Base-by-base conservation (phyloP, 169 alveolate species). In the Theileria orientalis region DNA sequence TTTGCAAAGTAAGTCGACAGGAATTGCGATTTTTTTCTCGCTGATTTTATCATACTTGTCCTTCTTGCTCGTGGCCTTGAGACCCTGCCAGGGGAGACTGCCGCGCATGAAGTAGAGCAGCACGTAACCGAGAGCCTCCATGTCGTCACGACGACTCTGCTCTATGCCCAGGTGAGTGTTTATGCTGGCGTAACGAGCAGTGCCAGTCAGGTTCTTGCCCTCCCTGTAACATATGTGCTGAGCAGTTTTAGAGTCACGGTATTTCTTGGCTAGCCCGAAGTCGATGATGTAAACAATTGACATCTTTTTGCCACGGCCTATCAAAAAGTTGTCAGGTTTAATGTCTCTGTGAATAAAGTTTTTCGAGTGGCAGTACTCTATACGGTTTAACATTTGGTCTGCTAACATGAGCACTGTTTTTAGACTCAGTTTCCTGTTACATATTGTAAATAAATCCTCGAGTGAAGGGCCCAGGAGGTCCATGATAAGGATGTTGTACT, bases 101-200 rank as follows among this genome's bases (percentile, higher is more conserved):
- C 99, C 99, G 63, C 98, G 91, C 71, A 96, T 93, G 90, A 98
- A 97, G 92, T 96, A 96, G 94, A 97, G 94, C 56, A 98, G 92
- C 29, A 96, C 99, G 89, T 97, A 97, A 11, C 99, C 99, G 19
- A 97, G 91, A 49, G 99, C 98, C 90, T 98, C 99, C 69, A 98
- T 88, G 85, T 98, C 99, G 82, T 98, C 99, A 60, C 99, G 92
- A 21, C 98, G 92, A 67, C 96, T 90, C 87, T 97, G 98, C 76
- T 97, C 99, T 54, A 97, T 96, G 46, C 99, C 99, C 90, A 97
- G 85, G 90, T 98, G 99, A 21, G 99, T 97, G 86, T 96, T 97
- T 41, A 97, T 93, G 30, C 98, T 92, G 13, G 99, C 99, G 78
- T 97, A 98, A 52, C 99, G 91, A 30, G 99, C 99, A 9, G 99